Base-by-base conservation (phyloP, 441 rosid species). In the Mallotus repandus region DNA sequence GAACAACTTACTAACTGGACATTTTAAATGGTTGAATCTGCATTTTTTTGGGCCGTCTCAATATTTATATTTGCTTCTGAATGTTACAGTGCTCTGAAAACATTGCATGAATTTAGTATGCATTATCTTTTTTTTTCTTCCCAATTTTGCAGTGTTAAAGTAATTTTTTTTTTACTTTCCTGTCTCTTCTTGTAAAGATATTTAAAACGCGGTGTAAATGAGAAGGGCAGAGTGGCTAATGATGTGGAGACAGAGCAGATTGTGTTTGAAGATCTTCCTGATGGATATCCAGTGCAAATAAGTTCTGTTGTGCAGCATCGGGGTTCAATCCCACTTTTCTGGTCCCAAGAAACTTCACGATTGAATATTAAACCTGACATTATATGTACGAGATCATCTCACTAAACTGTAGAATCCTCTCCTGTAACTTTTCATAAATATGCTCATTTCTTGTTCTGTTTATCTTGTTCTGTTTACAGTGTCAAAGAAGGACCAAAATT, bases 231-330 rank as follows among this genome's bases (percentile, higher is more conserved):
- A 77, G 99, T 96, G 45, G 98, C 99, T 77, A 96, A 96, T 84
- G 99, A 96, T 84, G 99, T 96, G 22, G 99, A 96, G 82, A 94
- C 97, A 68, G 99, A 96, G 80, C 98, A 96, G 81, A 88, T 96
- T 75, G 90, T 96, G 71, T 90, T 87, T 80, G 99, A 94, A 87
- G 92, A 94, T 70, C 89, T 86, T 70, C 89, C 91, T 71, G 93
- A 84, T 66, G 97, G 89, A 67, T 71, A 68, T 76, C 93, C 95
- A 21, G 81, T 81, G 84, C 91, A 90, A 82, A 86, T 96, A 81
- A 96, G 90, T 85, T 96, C 99, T 19, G 87, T 91, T 69, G 95
- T 92, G 72, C 99, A 96, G 85, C 88, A 89, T 76, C 94, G 99
- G 66, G 99, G 98, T 54, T 94, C 99, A 75, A 96, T 96, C 77